Conservation (phyloP, 176 grass and related monocot genomes). For the Elaeis guineensis region DNA sequence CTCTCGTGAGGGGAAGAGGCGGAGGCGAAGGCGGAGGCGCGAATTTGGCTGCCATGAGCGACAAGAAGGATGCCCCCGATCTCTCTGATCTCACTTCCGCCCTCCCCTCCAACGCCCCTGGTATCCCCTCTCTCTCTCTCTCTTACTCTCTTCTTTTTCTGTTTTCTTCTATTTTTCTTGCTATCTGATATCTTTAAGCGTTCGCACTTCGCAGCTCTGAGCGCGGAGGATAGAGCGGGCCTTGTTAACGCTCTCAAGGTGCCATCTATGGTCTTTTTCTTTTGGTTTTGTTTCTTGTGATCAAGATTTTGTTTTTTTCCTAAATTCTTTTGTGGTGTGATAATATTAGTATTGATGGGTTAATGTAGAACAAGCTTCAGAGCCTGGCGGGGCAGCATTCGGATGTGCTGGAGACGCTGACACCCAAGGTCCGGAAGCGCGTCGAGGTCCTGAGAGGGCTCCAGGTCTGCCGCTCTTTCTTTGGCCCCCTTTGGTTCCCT, state of each 20-base stretch:
- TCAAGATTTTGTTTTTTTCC: neutral
- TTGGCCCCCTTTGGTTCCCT: neutral
- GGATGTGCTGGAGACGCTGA: conserved; percentile 17
- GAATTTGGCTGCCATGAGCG: neutral
- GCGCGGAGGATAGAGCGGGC: conserved; percentile 20
- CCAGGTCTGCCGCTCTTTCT: conserved; percentile 5
- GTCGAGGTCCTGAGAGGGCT: conserved; percentile 15
- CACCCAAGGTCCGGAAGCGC: conserved; percentile 16
- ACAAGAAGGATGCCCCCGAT: neutral
- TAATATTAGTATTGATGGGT: neutral
- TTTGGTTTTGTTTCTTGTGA: too few relatives aligned
- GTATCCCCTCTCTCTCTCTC: neutral
- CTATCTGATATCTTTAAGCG: neutral
- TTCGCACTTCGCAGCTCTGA: conserved; percentile 5
- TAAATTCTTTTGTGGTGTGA: neutral
- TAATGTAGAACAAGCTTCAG: conserved; percentile 19
- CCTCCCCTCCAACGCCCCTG: neutral
- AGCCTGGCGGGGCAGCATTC: conserved; percentile 16
- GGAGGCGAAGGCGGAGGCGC: too few relatives aligned
- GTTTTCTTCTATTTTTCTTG: neutral
- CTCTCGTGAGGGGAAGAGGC: neutral
- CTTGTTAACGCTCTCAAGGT: conserved; percentile 28
- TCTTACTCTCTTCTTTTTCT: neutral
- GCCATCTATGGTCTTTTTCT: neutral
- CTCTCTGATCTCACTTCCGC: neutral